Base-by-base conservation (phyloP, 179 eudicot species). In the Vitellaria paradoxa region DNA sequence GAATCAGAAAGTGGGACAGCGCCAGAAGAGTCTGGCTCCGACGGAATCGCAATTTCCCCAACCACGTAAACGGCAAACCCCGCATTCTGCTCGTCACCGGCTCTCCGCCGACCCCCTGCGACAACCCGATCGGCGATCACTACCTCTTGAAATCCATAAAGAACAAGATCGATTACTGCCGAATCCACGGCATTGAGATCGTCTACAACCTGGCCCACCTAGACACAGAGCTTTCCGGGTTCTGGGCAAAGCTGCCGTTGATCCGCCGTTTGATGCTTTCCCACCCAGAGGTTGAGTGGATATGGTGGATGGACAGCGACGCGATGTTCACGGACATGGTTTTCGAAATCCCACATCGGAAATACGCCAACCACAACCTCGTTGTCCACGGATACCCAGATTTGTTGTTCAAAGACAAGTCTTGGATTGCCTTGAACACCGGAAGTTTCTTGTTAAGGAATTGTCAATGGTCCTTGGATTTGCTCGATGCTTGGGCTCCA, bases 241-340 rank as follows among this genome's bases (percentile, higher is more conserved):
- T 82, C 47, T 89, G 92, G 92, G 84, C 90, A 6, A 89, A 89
- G 55, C 76, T 89, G 50, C 92, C 90, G 1, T 80, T 89, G 50
- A 62, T 89, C 13, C 82, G 92, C 49, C 81, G 77, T 57, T 52
- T 87, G 24, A 85, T 87, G 88, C 76, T 89, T 20, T 84, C 90
- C 0, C 92, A 89, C 79, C 92, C 90, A 0, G 92, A 89, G 40
- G 65, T 81, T 10, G 92, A 89, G 81, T 89, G 90, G 89, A 81
- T 89, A 64, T 89, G 92, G 92, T 89, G 92, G 92, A 79, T 89
- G 79, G 92, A 89, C 72, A 87, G 90, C 73, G 92, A 89, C 79
- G 92, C 92, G 14, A 40, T 87, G 79, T 87, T 89, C 68, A 89
- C 92, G 1, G 92, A 89, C 26, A 89, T 89, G 90, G 81, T 82